A percentile compares a stretch with the other conserved stretches of the same genome.
Conservation (phyloP, 257 asterid genomes). For the Marsdenia floribunda region DNA sequence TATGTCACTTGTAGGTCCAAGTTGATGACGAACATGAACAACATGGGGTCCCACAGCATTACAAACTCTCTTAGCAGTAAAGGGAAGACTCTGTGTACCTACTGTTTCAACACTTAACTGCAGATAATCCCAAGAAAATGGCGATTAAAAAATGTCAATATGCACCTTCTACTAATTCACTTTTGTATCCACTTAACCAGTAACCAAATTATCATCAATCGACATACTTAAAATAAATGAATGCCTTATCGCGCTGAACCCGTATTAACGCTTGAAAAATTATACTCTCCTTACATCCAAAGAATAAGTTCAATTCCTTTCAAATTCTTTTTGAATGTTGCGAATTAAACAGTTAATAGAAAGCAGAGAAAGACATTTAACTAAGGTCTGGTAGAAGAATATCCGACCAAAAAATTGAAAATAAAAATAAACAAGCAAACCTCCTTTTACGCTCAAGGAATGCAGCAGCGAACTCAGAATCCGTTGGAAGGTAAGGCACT, state of each 20-base stretch:
- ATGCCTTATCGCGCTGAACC: background rate
- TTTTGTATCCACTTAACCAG: background rate
- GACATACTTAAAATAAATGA: background rate
- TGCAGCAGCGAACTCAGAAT: slow-evolving; percentile 69
- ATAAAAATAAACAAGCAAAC: slow-evolving; percentile 22
- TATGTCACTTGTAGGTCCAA: background rate
- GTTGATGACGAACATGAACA: background rate
- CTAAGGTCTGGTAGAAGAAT: background rate
- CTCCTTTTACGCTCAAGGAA: slow-evolving; percentile 72
- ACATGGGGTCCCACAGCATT: background rate
- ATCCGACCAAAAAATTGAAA: background rate
- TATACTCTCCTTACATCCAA: background rate
- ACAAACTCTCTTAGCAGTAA: background rate
- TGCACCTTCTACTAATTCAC: background rate
- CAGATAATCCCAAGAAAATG: background rate
- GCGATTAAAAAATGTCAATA: background rate
- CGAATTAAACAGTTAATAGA: slow-evolving; percentile 1
- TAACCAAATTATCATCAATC: background rate
- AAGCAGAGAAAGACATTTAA: background rate
- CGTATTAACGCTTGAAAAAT: background rate
- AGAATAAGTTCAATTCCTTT: background rate
- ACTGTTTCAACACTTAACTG: background rate
- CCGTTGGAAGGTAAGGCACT: slow-evolving; percentile 45
- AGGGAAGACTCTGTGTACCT: background rate
- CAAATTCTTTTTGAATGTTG: background rate